These are phyloP conservation scores for Eucalyptus shirleyi DNA, from an alignment of 345 rosid genomes.

Conservation along the genomic window DNA sequence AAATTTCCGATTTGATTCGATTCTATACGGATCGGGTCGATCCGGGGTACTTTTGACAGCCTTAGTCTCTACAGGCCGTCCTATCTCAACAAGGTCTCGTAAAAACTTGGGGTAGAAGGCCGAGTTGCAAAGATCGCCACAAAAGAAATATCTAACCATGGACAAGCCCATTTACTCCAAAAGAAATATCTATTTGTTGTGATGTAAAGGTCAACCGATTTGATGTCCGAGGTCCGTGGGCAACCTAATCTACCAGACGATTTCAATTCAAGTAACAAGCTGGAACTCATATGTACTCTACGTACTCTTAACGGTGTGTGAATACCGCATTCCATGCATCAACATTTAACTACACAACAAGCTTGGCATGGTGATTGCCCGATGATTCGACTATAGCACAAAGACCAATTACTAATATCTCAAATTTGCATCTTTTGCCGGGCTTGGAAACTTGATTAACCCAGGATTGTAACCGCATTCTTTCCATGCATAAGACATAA, in stretches of 20 bases:
- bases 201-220: not conserved
- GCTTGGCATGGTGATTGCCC: not conserved
- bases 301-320: not conserved
- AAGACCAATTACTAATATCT: not conserved
- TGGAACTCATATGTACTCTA: not conserved
- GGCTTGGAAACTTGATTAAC: not conserved
- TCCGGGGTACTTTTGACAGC: not conserved
- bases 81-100: not conserved
- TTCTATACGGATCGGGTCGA: accelerated
- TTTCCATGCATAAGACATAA: not conserved
- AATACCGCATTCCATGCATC: not conserved
- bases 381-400: not conserved
- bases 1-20: too few species aligned
- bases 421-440: not conserved
- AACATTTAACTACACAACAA: not conserved
- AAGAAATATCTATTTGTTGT: not conserved
- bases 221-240: not conserved
- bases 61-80: not conserved
- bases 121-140: not conserved
- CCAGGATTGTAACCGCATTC: not conserved
- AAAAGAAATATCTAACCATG: not conserved
- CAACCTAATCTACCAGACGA: not conserved
- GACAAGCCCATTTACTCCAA: not conserved
- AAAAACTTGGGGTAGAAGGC: not conserved
- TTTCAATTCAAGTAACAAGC: not conserved